Percentiles rank a stretch among this genome's conserved stretches.
Evolutionary conservation across 2,329 filamentous ascomycete species (phyloP).

Genomic region (Calonectria naviculata): DNA sequence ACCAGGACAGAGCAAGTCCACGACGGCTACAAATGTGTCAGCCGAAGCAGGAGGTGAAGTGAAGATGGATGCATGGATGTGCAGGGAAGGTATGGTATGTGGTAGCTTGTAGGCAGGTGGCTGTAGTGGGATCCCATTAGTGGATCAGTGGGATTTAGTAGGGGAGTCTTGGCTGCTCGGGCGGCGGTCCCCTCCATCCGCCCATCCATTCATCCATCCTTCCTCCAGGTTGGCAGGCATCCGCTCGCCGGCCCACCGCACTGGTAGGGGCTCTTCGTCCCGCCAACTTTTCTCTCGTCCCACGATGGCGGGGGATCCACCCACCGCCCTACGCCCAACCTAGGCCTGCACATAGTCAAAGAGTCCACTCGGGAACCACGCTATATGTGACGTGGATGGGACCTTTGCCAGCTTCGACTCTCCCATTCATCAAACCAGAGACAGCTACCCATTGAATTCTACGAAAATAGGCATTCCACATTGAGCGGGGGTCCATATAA

Average conservation of each 20-base stretch:
- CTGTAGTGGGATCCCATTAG: slow-evolving; percentile 7
- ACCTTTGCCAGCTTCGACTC: background rate
- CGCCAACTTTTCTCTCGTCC: slow-evolving; percentile 20
- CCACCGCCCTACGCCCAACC: slow-evolving; percentile 27
- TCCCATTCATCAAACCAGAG: background rate
- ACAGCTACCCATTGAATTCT: background rate
- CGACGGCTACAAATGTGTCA: background rate
- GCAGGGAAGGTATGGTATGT: slow-evolving; percentile 8
- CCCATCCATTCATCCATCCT: background rate
- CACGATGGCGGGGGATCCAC: slow-evolving; percentile 19
- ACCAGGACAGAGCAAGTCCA: background rate
- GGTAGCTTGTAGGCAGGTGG: background rate
- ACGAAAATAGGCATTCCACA: background rate
- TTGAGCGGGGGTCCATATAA: background rate
- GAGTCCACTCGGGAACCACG: slow-evolving; percentile 31
- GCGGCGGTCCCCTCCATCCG: background rate
- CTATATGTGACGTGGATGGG: slow-evolving; percentile 11
- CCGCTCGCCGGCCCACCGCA: background rate
- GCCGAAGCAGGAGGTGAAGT: background rate
- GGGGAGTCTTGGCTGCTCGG: slow-evolving; percentile 1
- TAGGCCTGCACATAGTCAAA: slow-evolving; percentile 24
- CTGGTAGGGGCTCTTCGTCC: slow-evolving; percentile 5
- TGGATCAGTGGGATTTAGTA: slow-evolving; percentile 9
- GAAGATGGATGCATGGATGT: background rate
- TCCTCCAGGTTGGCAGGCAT: background rate